Base-by-base conservation (phyloP, 768 basidiomycete species). In the Mrakia hoshinonis region DNA sequence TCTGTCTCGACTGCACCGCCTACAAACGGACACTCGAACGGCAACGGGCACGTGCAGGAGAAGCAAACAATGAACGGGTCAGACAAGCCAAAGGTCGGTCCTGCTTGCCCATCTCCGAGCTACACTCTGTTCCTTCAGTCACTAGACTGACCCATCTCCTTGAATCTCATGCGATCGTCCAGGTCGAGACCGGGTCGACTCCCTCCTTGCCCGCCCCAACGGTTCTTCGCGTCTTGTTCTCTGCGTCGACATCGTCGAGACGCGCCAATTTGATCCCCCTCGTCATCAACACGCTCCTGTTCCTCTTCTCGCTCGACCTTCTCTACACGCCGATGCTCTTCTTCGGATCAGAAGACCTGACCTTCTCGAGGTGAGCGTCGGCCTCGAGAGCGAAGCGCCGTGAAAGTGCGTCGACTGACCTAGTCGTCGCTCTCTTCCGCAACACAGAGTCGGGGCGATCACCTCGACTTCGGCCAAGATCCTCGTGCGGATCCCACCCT, bases 391-490 rank as follows among this genome's bases (percentile, higher is more conserved):
- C 31, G 36, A n/a, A 0, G 20, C 6, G 4, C 36, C 36, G 6
- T 26, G 20, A 15, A 15, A 6, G 2, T 4, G 11, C 26, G 34
- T 10, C 3, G 24, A n/a, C 55, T 55, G 15, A 31, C 24, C 24
- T 24, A 29, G 20, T n/a, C 22, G n/a, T 0, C 29, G 34, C 18
- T 24, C n/a, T 29, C 36, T n/a, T 39, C 4, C 26, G 7, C 26
- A 61, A 2, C 18, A 11, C 58, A 68, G 89, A 63, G 81, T 89
- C 68, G 89, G 89, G 20, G 88, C 88, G 3, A 83, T 90, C 69
- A 84, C 86, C 74, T 85, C 86, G 4, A 84, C 86, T 75, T 80
- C 81, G 54, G 86, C 81, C 72, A 90, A 88, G 77, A 81, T 90
- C 52, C 79, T 83, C 46, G 83, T 87, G 31, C 85, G 89, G 48